These are phyloP conservation scores for Cyberlindnera lachancei DNA, from an alignment of 805 yeast species.

Conservation along the genomic window DNA sequence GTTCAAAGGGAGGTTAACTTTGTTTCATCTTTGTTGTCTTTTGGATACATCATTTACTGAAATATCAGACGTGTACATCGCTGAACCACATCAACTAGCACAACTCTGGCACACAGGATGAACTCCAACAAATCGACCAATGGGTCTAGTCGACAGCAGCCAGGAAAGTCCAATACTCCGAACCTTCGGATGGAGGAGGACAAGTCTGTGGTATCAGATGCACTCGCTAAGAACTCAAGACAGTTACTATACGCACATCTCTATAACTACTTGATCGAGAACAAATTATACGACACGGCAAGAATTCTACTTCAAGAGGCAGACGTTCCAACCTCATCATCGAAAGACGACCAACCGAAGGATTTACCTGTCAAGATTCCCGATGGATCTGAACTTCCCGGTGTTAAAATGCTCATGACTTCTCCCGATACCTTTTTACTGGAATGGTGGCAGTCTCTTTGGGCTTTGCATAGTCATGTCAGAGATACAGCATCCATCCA, in stretches of 20 bases:
- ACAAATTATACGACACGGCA: slow-evolving; percentile 44
- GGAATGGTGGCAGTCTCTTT: slow-evolving; percentile 51
- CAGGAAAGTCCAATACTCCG: too few relatives aligned
- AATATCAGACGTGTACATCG: too few relatives aligned
- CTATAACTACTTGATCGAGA: slow-evolving; percentile 40
- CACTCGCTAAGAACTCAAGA: slow-evolving; percentile 39
- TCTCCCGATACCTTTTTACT: slow-evolving; percentile 39
- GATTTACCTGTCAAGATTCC: not conserved
- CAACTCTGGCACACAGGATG: too few relatives aligned
- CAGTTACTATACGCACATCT: slow-evolving; percentile 46
- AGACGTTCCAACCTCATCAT: slow-evolving; percentile 30
- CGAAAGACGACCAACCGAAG: slow-evolving; percentile 2
- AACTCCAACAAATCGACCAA: too few relatives aligned
- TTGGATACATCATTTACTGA: too few relatives aligned
- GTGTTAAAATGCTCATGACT: slow-evolving; percentile 34
- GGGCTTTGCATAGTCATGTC: slow-evolving; percentile 41
- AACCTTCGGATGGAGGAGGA: not conserved
- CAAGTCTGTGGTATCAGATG: slow-evolving; percentile 30
- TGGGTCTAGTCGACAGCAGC: too few relatives aligned
- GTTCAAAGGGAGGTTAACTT: too few relatives aligned
- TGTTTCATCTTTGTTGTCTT: too few relatives aligned
- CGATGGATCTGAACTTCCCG: slow-evolving; percentile 19
- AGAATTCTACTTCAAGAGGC: slow-evolving; percentile 38
- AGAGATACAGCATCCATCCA: slow-evolving; percentile 23
- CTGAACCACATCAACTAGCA: too few relatives aligned